phyloP scores from a whole-genome alignment of 2,329 filamentous ascomycete genomes.

The Gnomoniopsis sp. region DNA sequence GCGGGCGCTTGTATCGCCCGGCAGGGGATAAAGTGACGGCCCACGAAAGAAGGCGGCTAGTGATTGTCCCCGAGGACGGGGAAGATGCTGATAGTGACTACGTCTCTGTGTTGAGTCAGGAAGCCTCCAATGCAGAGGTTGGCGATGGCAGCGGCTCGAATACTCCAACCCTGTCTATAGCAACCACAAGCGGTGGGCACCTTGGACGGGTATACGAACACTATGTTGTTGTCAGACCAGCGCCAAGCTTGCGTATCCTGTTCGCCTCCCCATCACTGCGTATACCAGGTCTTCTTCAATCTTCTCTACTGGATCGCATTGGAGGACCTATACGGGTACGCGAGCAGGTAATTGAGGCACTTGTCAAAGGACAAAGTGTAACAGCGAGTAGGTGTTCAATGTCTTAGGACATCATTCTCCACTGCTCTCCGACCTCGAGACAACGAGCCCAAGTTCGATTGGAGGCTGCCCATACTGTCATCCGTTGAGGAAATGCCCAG shows the following conservation, averaged over 20 bases:
- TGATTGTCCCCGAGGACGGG: slow-evolving; percentile 29
- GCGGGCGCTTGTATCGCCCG: slow-evolving; percentile 58
- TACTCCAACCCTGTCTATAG: background rate
- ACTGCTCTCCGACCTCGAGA: too few relatives aligned
- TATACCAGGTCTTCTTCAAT: slow-evolving; percentile 64
- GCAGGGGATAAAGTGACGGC: slow-evolving; percentile 37
- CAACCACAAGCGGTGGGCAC: slow-evolving; percentile 24
- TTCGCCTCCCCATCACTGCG: slow-evolving; percentile 67
- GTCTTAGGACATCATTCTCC: too few relatives aligned
- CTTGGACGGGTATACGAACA: slow-evolving; percentile 44
- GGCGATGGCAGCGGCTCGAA: background rate
- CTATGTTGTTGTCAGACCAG: slow-evolving; percentile 62
- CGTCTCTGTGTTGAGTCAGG: too few relatives aligned
- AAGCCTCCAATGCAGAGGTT: background rate
- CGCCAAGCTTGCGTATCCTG: slow-evolving; percentile 62
- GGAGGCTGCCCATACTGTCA: too few relatives aligned
- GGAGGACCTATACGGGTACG: slow-evolving; percentile 46
- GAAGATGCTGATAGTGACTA: background rate
- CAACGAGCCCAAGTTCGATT: too few relatives aligned
- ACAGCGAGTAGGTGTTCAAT: slow-evolving; percentile 67
- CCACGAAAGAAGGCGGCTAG: slow-evolving; percentile 39
- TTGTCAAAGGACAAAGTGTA: slow-evolving; percentile 67
- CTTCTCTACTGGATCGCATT: slow-evolving; percentile 51
- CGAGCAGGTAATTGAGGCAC: slow-evolving; percentile 49
- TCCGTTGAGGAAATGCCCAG: background rate